Conservation (phyloP, 139 green algal genomes). For the Tetradesmus lagerheimii region DNA sequence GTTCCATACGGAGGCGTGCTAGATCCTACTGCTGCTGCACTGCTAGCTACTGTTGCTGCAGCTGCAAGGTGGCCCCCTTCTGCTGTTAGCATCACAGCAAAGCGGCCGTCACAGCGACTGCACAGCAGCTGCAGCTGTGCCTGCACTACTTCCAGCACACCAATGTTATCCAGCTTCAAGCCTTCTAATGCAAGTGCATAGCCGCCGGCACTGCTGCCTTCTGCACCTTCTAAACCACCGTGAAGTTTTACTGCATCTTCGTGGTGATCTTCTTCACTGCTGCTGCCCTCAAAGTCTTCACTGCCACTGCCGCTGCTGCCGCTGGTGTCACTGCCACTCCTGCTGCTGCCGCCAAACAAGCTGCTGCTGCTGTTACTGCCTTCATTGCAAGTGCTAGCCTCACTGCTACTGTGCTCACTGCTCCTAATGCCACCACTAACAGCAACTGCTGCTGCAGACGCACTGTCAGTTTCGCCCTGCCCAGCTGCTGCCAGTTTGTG, state of each 20-base stretch:
- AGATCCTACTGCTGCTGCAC: background rate
- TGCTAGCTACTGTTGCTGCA: background rate
- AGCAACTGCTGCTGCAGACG: background rate
- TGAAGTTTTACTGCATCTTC: conserved; percentile 21
- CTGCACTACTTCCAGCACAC: conserved; percentile 25
- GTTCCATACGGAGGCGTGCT: no score
- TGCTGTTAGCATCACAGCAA: conserved; percentile 18
- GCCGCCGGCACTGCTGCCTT: background rate
- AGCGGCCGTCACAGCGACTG: background rate
- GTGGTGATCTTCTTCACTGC: background rate
- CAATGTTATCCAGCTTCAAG: conserved; percentile 33
- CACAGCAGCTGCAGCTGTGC: conserved; percentile 29
- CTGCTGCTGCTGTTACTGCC: conserved; percentile 3
- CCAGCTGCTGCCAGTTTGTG: background rate
- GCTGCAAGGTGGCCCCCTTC: background rate
- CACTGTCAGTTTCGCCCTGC: background rate
- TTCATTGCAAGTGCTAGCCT: background rate
- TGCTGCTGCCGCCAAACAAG: background rate
- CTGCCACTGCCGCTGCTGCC: background rate
- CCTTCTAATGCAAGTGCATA: conserved; percentile 14
- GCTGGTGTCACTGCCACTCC: background rate
- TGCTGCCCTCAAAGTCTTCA: background rate
- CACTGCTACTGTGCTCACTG: background rate
- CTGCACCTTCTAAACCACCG: background rate
- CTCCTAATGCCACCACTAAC: background rate